These are phyloP conservation scores for Starmera amethionina DNA, from an alignment of 805 yeast species.

Conservation along the genomic window DNA sequence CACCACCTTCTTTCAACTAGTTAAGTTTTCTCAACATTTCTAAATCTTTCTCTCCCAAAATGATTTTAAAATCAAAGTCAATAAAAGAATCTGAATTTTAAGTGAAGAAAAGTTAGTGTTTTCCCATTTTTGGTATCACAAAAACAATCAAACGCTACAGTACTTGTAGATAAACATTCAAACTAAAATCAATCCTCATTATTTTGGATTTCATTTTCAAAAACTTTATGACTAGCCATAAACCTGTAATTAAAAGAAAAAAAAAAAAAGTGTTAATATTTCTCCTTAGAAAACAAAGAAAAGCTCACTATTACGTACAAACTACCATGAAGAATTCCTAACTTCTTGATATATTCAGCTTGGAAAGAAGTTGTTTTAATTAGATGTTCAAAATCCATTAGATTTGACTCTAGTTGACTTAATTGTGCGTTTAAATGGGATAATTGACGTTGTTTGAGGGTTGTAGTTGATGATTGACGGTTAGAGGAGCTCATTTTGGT, in stretches of 20 bases:
- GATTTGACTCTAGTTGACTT: slow-evolving; percentile 47
- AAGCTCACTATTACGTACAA: slow-evolving; percentile 29
- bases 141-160: too few species aligned
- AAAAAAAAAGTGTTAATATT: not conserved
- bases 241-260: slow-evolving; percentile 3
- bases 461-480: slow-evolving; percentile 7
- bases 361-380: slow-evolving; percentile 42
- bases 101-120: too few species aligned
- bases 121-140: too few species aligned
- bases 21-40: too few species aligned
- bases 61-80: too few species aligned
- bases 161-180: too few species aligned
- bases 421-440: slow-evolving; percentile 41
- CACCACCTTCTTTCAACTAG: too few species aligned
- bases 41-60: too few species aligned
- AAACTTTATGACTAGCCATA: slow-evolving; percentile 20
- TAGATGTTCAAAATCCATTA: slow-evolving; percentile 41
- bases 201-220: slow-evolving; percentile 15
- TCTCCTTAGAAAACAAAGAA: slow-evolving; percentile 17
- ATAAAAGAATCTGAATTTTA: too few species aligned
- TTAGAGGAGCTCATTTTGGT: slow-evolving; percentile 14
- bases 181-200: not conserved
- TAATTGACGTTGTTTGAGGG: slow-evolving; percentile 33
- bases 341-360: slow-evolving; percentile 37
- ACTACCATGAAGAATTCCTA: slow-evolving; percentile 50